A percentile compares a stretch with the other conserved stretches of the same genome.
These are phyloP conservation scores for Boletus coccyginus DNA, from an alignment of 768 basidiomycete genomes.

Conservation along the genomic window DNA sequence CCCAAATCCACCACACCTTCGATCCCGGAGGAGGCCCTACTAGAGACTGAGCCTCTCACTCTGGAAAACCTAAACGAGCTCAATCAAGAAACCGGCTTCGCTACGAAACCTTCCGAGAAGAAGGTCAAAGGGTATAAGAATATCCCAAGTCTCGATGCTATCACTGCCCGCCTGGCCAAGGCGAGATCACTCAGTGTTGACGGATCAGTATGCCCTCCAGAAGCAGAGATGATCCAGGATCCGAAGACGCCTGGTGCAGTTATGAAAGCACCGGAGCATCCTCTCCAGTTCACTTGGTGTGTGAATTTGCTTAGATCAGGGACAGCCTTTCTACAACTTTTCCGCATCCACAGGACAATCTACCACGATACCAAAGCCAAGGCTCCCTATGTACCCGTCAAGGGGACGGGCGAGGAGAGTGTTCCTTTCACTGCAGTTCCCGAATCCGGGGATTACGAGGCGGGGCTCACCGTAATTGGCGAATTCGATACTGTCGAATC, in stretches of 20 bases:
- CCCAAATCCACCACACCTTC: constrained; percentile 41
- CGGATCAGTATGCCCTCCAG: constrained; percentile 67
- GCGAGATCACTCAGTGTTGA: constrained; percentile 57
- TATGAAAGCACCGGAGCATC: constrained; percentile 71
- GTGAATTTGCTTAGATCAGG: constrained; percentile 12
- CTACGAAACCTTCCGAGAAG: constrained; percentile 30
- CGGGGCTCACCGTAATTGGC: constrained; percentile 80
- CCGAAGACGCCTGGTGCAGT: constrained; percentile 78
- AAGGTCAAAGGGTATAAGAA: constrained; percentile 77
- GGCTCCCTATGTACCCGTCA: constrained; percentile 35
- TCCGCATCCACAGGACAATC: constrained; percentile 62
- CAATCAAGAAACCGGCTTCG: constrained; percentile 48
- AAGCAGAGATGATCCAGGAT: constrained; percentile 76
- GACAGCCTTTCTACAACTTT: background rate
- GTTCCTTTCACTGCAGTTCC: constrained; percentile 42
- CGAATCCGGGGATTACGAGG: constrained; percentile 78
- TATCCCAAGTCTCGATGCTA: constrained; percentile 81
- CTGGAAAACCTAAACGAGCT: constrained; percentile 64
- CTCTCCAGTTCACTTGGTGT: constrained; percentile 80
- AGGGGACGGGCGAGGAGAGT: constrained; percentile 23
- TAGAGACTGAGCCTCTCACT: constrained; percentile 50
- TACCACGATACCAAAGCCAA: constrained; percentile 87
- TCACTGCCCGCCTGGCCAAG: constrained; percentile 76
- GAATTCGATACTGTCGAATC: constrained; percentile 88
- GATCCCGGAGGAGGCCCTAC: constrained; percentile 35